Base-by-base conservation (phyloP, 306 rosid species). In the Geum urbanum region DNA sequence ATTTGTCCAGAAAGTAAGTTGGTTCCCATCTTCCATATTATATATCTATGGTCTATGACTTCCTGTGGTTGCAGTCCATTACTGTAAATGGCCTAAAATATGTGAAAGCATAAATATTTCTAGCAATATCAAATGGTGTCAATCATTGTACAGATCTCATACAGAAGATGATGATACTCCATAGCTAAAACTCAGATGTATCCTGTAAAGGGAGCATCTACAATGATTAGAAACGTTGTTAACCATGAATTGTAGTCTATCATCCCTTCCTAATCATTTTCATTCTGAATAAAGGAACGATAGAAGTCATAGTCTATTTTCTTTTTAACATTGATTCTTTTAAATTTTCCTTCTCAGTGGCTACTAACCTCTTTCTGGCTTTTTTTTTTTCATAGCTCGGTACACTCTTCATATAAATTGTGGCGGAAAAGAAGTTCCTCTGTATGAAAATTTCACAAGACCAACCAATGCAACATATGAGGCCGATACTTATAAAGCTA, bases 341-440 rank as follows among this genome's bases (percentile, higher is more conserved):
- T 47, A 10, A 13, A 15, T 35, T 6, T 3, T 14, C 45, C 45
- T 13, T 0, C 32, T 59, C 64, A 59, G 14, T 39, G 58, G 16
- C 48, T 6, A 76, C 70, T 74, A 53, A 54, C 8, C 22, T 46
- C 32, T 27, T 27, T 27, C 2, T 27, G 1, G 32, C 32, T 43
- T 19, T 18, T 47, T 0, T 37, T 81, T 76, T 66, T 4, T 63
- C 55, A 10, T 78, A 84, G 91, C 41, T 19, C 57, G 44, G 53
- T 84, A 84, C 72, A 70, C 84, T 73, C 66, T 88, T 58, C 79
- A 65, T 71, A 86, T 88, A 77, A 88, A 86, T 44, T 84, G 90
- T 70, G 89, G 95, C 13, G 95, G 91, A 14, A 43, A 11, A 8
- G 13, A 2, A 12, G 56, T 60, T 41, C 70, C 60, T 8, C 24